These are phyloP conservation scores for Globisporangium nodosum DNA, from an alignment of 352 stramenopile species.

Conservation along the genomic window DNA sequence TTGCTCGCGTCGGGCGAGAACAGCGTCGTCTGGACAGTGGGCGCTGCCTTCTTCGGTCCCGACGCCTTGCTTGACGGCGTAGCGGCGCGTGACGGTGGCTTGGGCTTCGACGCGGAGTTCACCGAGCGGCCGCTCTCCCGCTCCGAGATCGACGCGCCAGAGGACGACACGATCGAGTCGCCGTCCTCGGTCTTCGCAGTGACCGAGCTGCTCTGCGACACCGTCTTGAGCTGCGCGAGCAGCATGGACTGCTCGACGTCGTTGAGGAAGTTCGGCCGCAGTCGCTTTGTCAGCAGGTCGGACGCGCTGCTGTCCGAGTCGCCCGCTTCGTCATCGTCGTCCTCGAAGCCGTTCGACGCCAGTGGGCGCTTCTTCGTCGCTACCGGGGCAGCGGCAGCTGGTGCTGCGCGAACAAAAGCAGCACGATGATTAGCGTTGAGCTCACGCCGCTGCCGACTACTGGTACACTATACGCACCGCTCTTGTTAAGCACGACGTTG, in stretches of 20 bases:
- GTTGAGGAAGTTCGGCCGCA: slow-evolving; percentile 55
- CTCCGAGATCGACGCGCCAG: slow-evolving; percentile 6
- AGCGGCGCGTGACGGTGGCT: not conserved
- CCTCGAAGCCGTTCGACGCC: slow-evolving; percentile 23
- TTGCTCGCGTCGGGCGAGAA: slow-evolving; percentile 47
- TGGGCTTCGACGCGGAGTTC: slow-evolving; percentile 1
- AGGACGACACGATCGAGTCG: slow-evolving; percentile 12
- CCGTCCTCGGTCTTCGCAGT: slow-evolving; percentile 10
- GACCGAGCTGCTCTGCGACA: slow-evolving; percentile 19
- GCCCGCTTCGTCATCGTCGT: slow-evolving; percentile 36
- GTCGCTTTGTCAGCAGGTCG: slow-evolving; percentile 32
- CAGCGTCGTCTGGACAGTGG: slow-evolving; percentile 20
- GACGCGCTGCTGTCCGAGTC: slow-evolving; percentile 16
- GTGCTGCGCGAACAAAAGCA: not conserved
- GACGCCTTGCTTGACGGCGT: slow-evolving; percentile 9
- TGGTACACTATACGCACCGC: slow-evolving; percentile 15
- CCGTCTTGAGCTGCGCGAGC: slow-evolving; percentile 39
- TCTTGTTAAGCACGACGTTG: slow-evolving; percentile 55
- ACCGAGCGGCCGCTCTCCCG: slow-evolving; percentile 1
- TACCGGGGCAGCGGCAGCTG: slow-evolving; percentile 4
- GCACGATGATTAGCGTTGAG: not conserved
- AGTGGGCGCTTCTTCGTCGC: slow-evolving; percentile 50
- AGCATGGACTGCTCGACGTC: slow-evolving; percentile 56
- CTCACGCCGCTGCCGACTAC: too few relatives aligned
- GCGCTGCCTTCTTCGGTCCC: slow-evolving; percentile 27